Conservation (phyloP, 768 basidiomycete species). For the Suillus variegatus region DNA sequence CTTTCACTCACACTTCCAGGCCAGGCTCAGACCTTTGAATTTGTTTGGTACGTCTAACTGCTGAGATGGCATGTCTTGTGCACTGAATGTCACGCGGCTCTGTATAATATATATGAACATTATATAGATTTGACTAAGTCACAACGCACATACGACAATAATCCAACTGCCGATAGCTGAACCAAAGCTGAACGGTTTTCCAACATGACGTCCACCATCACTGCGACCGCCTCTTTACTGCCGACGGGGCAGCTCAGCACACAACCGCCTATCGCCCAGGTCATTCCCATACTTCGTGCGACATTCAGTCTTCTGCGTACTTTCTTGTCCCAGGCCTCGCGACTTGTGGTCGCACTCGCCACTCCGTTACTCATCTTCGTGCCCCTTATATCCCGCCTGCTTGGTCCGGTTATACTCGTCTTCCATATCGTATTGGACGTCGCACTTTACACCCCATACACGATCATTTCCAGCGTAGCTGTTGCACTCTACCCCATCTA, state of each 20-base stretch:
- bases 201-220: background rate
- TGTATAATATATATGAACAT: background rate
- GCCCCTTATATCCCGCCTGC: constrained; percentile 36
- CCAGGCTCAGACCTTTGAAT: background rate
- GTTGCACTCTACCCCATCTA: constrained; percentile 56
- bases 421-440: constrained; percentile 41
- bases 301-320: constrained; percentile 18
- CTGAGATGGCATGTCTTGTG: background rate
- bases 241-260: background rate
- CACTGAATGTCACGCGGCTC: background rate
- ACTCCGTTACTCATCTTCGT: constrained; percentile 26
- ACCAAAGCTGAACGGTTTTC: background rate
- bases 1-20: background rate
- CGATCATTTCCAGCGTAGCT: constrained; percentile 36
- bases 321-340: constrained; percentile 7
- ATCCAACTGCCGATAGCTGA: background rate
- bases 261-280: constrained; percentile 24
- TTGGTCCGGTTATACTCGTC: constrained; percentile 51
- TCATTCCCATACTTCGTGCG: constrained; percentile 22
- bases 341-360: constrained; percentile 14
- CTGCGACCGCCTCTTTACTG: constrained; percentile 2
- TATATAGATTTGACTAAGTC: background rate
- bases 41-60: background rate
- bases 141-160: background rate
- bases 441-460: constrained; percentile 48